phyloP scores from a whole-genome alignment of 768 basidiomycete genomes.

The Leccinum rimulosum region DNA sequence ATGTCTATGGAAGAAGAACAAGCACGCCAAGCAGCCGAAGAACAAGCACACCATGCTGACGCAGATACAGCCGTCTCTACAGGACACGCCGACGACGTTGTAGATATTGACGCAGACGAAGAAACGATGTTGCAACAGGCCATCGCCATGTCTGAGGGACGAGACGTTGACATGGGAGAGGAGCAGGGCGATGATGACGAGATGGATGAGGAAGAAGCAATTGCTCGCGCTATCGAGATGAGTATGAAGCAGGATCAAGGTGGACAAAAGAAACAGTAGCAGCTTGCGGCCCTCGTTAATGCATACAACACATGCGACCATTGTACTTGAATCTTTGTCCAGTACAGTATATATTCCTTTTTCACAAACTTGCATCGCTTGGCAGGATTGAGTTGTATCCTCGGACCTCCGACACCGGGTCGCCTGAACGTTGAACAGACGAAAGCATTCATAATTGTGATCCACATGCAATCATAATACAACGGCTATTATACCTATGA shows the following conservation, averaged over 20 bases:
- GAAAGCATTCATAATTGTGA: no score
- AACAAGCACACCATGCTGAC: conserved; percentile 33
- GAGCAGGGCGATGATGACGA: conserved; percentile 64
- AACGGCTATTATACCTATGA: no score
- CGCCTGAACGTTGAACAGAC: no score
- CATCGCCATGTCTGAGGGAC: conserved; percentile 66
- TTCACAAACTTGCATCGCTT: no score
- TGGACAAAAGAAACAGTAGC: conserved; percentile 37
- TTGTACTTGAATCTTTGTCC: neutral
- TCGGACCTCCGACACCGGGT: no score
- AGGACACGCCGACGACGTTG: conserved; percentile 28
- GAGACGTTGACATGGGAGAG: conserved; percentile 49
- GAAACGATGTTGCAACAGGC: conserved; percentile 76
- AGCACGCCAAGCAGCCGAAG: conserved; percentile 62
- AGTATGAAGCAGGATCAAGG: conserved; percentile 72
- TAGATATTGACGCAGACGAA: conserved; percentile 67
- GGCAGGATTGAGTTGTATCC: no score
- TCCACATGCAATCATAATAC: no score
- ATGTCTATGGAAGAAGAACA: conserved; percentile 97
- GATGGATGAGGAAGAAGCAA: conserved; percentile 84
- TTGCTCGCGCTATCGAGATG: conserved; percentile 89
- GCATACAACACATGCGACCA: neutral
- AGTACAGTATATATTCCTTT: neutral
- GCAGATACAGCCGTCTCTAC: conserved; percentile 23
- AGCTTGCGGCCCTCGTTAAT: neutral